Conservation (phyloP, 257 asterid species). For the Verbascum thapsus region DNA sequence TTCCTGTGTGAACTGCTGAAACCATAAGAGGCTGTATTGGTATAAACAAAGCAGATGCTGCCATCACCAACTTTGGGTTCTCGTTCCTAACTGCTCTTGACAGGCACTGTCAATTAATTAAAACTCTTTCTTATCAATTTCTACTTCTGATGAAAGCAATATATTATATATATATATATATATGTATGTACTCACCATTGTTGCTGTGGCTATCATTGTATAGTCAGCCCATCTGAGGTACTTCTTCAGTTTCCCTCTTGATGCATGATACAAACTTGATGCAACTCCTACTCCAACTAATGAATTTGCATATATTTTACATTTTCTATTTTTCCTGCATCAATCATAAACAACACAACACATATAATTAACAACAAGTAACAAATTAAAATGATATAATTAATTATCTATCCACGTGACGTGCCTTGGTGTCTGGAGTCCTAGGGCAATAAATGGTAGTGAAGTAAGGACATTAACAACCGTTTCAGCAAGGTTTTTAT, state of each 20-base stretch:
- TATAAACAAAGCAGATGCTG: slow-evolving; percentile 74
- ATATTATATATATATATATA: too few species aligned
- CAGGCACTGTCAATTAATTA: slow-evolving; percentile 61
- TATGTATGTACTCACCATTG: slow-evolving; percentile 56
- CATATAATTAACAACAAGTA: neutral
- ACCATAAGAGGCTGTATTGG: slow-evolving; percentile 96
- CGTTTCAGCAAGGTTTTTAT: slow-evolving; percentile 62
- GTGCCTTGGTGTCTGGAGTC: slow-evolving; percentile 86
- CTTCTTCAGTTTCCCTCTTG: slow-evolving; percentile 76
- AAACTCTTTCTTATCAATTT: too few species aligned
- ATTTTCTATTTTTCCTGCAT: slow-evolving; percentile 74
- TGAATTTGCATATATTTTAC: slow-evolving; percentile 81
- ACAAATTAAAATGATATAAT: too few species aligned
- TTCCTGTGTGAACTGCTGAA: slow-evolving; percentile 92
- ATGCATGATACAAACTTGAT: slow-evolving; percentile 77
- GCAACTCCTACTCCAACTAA: slow-evolving; percentile 92
- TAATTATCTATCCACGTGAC: too few species aligned
- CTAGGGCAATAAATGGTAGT: slow-evolving; percentile 83
- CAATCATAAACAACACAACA: slow-evolving; percentile 26
- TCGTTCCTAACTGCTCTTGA: slow-evolving; percentile 83
- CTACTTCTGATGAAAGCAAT: too few species aligned
- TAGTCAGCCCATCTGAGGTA: slow-evolving; percentile 98
- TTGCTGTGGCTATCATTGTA: slow-evolving; percentile 95
- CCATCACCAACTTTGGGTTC: slow-evolving; percentile 88
- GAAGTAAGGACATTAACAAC: slow-evolving; percentile 82